These are phyloP conservation scores for Reticulascus tulasneorum DNA, from an alignment of 2,329 filamentous ascomycete species.

Conservation along the genomic window DNA sequence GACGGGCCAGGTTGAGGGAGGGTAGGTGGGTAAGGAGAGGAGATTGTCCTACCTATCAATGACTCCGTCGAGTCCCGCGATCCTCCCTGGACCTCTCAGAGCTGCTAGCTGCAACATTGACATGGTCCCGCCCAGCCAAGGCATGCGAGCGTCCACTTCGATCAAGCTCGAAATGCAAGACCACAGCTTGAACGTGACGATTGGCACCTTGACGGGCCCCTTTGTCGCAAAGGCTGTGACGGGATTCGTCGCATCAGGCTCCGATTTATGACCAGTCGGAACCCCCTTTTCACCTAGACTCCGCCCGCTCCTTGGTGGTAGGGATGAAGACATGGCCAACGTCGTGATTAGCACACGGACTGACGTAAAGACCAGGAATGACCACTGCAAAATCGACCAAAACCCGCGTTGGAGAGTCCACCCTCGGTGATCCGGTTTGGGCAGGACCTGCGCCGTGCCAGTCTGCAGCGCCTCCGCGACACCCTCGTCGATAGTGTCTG, in stretches of 20 bases:
- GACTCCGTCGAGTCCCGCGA: slow-evolving; percentile 71
- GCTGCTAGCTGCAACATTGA: slow-evolving; percentile 73
- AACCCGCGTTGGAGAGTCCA: slow-evolving; percentile 48
- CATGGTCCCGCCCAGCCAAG: slow-evolving; percentile 76
- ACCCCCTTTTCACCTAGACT: slow-evolving; percentile 3
- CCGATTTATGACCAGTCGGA: slow-evolving; percentile 18
- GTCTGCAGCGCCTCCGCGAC: slow-evolving; percentile 6
- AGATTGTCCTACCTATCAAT: slow-evolving; percentile 78
- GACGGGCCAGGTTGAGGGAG: slow-evolving; percentile 6
- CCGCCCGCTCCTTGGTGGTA: slow-evolving; percentile 47
- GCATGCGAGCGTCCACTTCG: slow-evolving; percentile 77
- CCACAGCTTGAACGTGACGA: slow-evolving; percentile 76
- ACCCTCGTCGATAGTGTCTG: slow-evolving; percentile 8
- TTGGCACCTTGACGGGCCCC: slow-evolving; percentile 47
- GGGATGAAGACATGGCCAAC: slow-evolving; percentile 63
- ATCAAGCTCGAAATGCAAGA: slow-evolving; percentile 67
- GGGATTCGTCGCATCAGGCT: slow-evolving; percentile 18
- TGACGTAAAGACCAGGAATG: slow-evolving; percentile 53
- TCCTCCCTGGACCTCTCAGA: slow-evolving; percentile 67
- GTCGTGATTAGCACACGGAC: slow-evolving; percentile 63
- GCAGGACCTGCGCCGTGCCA: slow-evolving; percentile 1
- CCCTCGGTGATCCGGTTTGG: slow-evolving; percentile 10
- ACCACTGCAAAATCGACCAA: slow-evolving; percentile 53
- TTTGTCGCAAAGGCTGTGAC: slow-evolving; percentile 7
- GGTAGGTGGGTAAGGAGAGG: slow-evolving; percentile 25